A percentile compares a stretch with the other conserved stretches of the same genome.
Evolutionary conservation across 306 rosid genomes (phyloP).

Genomic region (Styphnolobium japonicum): DNA sequence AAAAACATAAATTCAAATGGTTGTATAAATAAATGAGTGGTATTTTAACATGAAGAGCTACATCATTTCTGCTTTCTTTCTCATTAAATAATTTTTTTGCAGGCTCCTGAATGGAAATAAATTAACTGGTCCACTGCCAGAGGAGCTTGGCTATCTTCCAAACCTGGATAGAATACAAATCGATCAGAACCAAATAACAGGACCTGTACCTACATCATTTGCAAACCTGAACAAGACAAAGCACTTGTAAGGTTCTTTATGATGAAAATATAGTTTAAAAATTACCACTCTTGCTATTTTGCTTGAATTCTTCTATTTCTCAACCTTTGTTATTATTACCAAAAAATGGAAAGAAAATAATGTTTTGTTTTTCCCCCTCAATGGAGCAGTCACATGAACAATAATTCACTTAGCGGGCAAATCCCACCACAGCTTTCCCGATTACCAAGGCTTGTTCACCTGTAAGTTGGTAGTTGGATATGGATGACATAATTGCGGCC

Average conservation of each 20-base stretch:
- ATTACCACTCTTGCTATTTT: neutral
- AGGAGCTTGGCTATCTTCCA: conserved; percentile 77
- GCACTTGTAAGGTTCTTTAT: conserved; percentile 79
- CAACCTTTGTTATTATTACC: neutral
- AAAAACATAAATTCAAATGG: neutral
- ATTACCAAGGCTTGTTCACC: conserved; percentile 64
- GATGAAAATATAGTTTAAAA: conserved; percentile 13
- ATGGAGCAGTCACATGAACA: conserved; percentile 93
- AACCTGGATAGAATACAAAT: conserved; percentile 65
- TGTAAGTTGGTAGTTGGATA: conserved; percentile 56
- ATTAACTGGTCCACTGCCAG: conserved; percentile 77
- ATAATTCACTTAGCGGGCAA: conserved; percentile 88
- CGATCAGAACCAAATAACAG: conserved; percentile 72
- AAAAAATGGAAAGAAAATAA: conserved; percentile 5
- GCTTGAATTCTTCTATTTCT: conserved; percentile 7
- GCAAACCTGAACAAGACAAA: conserved; percentile 51
- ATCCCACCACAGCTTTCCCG: conserved; percentile 67
- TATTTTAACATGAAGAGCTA: neutral
- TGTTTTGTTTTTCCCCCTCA: neutral
- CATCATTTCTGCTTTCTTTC: neutral
- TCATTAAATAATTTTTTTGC: conserved; percentile 10
- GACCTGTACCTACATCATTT: conserved; percentile 71
- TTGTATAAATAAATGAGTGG: neutral
- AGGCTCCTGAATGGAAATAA: conserved; percentile 87
- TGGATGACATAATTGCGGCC: neutral